Evolutionary conservation across 345 rosid genomes (phyloP).

Genomic region (Psidium friedrichsthalianum): DNA sequence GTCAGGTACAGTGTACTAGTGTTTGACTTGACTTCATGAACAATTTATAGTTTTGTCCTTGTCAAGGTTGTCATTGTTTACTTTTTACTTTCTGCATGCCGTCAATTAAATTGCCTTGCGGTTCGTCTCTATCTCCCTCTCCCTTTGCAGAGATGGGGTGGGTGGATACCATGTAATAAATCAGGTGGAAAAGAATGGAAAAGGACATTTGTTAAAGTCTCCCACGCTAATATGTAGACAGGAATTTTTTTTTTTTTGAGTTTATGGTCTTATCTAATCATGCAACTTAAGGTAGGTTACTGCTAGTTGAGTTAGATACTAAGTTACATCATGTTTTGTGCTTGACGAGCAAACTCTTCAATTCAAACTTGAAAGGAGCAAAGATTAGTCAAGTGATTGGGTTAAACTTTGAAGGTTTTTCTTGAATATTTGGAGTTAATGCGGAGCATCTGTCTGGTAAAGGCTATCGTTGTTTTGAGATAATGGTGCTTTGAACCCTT

Average conservation of each 20-base stretch:
- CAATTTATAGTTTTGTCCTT: neutral
- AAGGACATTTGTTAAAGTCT: neutral
- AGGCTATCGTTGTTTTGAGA: neutral
- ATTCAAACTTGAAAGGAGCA: neutral
- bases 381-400: neutral
- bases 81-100: neutral
- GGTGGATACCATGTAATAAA: neutral
- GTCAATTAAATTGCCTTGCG: neutral
- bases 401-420: neutral
- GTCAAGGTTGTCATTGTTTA: neutral
- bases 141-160: neutral
- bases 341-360: neutral
- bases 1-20: slow-evolving; percentile 54
- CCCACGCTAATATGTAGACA: neutral
- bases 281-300: neutral
- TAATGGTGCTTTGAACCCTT: neutral
- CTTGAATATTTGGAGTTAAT: neutral
- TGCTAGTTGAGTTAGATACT: neutral
- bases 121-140: neutral
- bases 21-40: neutral
- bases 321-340: neutral
- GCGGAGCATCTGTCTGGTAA: neutral
- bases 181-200: neutral
- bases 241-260: neutral
- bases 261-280: neutral